These are phyloP conservation scores for Dictyostelium capitatum DNA, from an alignment of 78 protist genomes.

Conservation along the genomic window DNA sequence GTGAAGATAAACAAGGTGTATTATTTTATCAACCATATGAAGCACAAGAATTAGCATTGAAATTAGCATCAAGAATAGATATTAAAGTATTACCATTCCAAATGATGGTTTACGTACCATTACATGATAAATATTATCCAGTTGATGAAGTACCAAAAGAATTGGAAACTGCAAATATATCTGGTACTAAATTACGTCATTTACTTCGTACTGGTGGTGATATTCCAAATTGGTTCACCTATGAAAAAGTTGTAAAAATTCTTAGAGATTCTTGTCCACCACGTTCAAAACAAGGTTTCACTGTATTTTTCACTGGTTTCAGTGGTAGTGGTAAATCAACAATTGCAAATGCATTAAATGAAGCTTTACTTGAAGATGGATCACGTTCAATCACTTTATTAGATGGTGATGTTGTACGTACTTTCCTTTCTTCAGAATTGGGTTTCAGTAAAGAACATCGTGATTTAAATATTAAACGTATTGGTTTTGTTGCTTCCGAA, in stretches of 20 bases:
- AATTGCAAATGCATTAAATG: slow-evolving; percentile 80
- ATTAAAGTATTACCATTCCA: slow-evolving; percentile 92
- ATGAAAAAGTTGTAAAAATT: slow-evolving; percentile 92
- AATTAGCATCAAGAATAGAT: slow-evolving; percentile 85
- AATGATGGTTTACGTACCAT: slow-evolving; percentile 90
- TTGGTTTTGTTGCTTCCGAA: slow-evolving; percentile 82
- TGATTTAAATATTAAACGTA: slow-evolving; percentile 73
- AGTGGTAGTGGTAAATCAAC: slow-evolving; percentile 81
- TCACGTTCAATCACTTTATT: slow-evolving; percentile 61
- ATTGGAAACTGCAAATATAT: slow-evolving; percentile 88
- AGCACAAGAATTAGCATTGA: slow-evolving; percentile 91
- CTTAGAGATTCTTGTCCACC: slow-evolving; percentile 88
- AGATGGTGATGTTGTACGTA: slow-evolving; percentile 77
- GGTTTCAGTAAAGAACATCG: slow-evolving; percentile 78
- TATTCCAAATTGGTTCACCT: slow-evolving; percentile 98
- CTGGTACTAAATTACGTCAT: slow-evolving; percentile 86
- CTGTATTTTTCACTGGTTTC: slow-evolving; percentile 83
- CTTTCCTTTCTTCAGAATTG: slow-evolving; percentile 68
- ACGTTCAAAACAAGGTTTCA: slow-evolving; percentile 69
- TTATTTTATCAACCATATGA: slow-evolving; percentile 94
- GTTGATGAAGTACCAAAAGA: slow-evolving; percentile 89
- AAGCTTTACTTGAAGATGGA: slow-evolving; percentile 40
- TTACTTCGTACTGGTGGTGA: slow-evolving; percentile 90
- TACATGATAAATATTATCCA: slow-evolving; percentile 74
- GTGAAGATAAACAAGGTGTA: slow-evolving; percentile 84